phyloP scores from a whole-genome alignment of 1,139 yeast genomes.

The Suhomyces bolitotheri region DNA sequence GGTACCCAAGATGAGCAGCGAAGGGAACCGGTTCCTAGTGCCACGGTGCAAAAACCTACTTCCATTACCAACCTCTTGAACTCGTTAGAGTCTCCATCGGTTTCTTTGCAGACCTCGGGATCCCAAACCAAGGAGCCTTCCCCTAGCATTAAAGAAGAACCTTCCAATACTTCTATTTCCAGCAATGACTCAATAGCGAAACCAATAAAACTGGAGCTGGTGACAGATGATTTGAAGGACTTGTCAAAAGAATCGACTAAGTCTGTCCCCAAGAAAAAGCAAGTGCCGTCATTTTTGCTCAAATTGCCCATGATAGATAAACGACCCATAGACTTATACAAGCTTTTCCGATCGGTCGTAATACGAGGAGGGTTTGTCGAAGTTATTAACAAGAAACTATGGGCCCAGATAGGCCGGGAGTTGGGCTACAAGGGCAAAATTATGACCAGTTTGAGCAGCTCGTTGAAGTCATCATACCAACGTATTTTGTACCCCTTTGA shows the following conservation, averaged over 20 bases:
- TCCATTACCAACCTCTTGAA: no score
- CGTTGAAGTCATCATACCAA: constrained; percentile 60
- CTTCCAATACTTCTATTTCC: neutral
- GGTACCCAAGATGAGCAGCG: no score
- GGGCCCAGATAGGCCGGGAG: constrained; percentile 75
- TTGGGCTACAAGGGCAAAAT: constrained; percentile 71
- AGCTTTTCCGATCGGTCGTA: constrained; percentile 50
- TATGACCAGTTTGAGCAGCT: constrained; percentile 70
- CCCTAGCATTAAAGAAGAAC: neutral
- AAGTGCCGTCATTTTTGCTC: constrained; percentile 13
- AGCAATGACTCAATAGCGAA: constrained; percentile 1
- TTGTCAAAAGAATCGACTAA: constrained; percentile 1
- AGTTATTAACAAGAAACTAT: constrained; percentile 55
- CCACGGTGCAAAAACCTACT: no score
- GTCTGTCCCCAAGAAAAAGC: constrained; percentile 5
- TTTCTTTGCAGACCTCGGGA: no score
- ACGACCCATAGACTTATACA: constrained; percentile 55
- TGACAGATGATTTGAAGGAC: no score
- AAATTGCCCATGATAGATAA: constrained; percentile 58
- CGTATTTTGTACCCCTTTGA: constrained; percentile 39
- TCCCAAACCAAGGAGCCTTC: neutral
- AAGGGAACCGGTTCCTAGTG: no score
- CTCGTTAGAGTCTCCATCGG: no score
- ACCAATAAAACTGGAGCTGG: no score
- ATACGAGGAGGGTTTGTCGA: constrained; percentile 58